phyloP scores from a whole-genome alignment of 78 protist genomes.

The Dictyostelium brefeldianum region DNA sequence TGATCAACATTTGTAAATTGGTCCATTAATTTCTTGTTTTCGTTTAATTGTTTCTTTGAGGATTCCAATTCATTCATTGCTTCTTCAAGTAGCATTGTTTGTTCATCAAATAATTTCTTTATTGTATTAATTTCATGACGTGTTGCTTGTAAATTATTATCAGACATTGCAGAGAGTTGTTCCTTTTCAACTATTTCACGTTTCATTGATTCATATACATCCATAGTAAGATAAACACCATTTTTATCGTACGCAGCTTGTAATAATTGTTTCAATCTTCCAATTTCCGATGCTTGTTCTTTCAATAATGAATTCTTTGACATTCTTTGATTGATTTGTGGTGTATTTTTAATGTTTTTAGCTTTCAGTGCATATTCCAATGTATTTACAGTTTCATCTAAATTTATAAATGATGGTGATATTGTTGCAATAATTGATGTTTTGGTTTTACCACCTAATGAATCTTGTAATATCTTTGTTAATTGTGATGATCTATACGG shows the following conservation, averaged over 20 bases:
- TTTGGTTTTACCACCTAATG: constrained; percentile 96
- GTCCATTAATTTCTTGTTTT: background rate
- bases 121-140: background rate
- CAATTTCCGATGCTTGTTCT: constrained; percentile 76
- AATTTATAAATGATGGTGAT: constrained; percentile 81
- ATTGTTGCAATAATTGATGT: constrained; percentile 97
- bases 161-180: background rate
- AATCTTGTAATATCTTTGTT: constrained; percentile 96
- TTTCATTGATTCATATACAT: constrained; percentile 60
- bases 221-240: constrained; percentile 76
- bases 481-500: constrained; percentile 88
- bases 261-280: constrained; percentile 45
- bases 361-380: constrained; percentile 95
- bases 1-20: background rate
- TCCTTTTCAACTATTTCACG: constrained; percentile 32
- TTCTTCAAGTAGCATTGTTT: background rate
- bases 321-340: constrained; percentile 92
- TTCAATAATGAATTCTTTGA: constrained; percentile 84
- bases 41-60: background rate
- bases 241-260: constrained; percentile 75
- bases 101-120: constrained; percentile 10
- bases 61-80: background rate
- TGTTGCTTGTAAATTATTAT: background rate
- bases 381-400: constrained; percentile 94
- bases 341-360: constrained; percentile 92